Evolutionary conservation across 257 asterid species (phyloP), one percentile per base, ranked within the genome.

Genomic region (Primulina eburnea): DNA sequence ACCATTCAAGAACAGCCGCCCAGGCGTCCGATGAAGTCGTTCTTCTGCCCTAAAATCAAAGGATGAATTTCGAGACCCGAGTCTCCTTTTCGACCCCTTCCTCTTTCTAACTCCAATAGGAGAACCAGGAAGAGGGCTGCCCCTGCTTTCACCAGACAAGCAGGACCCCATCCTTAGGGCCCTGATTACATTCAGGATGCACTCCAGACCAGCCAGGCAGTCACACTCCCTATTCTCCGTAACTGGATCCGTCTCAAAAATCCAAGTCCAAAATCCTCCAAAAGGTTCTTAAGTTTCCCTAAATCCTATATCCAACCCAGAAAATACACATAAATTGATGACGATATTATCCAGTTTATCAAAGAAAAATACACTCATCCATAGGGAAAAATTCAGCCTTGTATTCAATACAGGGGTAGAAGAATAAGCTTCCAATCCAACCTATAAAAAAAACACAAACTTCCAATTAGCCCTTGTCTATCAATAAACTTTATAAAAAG

Each of bases 141-240:
- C 86, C 95, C 95, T 78, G 90, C 96, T 88, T 79, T 90, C 98
- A 6, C 77, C 40, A 30, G 97, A 79, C 67, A 92, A 82, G 86
- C 98, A 92, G 98, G 96, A 90, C 85, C 98, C 98, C 97, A 87
- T 85, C 77, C 92, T 82, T 59, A 90, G 96, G 90, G 97, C 94
- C 96, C 98, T 85, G 84, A 90, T 72, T 68, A 90, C 50, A 80
- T 87, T 82, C 62, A 92, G 80, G 66, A 92, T 71, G 86, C 97
- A 92, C 88, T 92, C 98, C 96, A 92, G 92, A 84, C 82, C 93
- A 79, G 81, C 92, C 26, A 82, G 53, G 60, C 96, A 89, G 76
- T 85, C 80, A 69, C 82, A 65, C 73, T 86, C 89, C 60, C 87
- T 72, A 70, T 68, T 80, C 59, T 84, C 97, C 78, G 82, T 84